phyloP scores from a whole-genome alignment of 225 moss, liverwort and hornwort species.

The Neckera pumila region DNA sequence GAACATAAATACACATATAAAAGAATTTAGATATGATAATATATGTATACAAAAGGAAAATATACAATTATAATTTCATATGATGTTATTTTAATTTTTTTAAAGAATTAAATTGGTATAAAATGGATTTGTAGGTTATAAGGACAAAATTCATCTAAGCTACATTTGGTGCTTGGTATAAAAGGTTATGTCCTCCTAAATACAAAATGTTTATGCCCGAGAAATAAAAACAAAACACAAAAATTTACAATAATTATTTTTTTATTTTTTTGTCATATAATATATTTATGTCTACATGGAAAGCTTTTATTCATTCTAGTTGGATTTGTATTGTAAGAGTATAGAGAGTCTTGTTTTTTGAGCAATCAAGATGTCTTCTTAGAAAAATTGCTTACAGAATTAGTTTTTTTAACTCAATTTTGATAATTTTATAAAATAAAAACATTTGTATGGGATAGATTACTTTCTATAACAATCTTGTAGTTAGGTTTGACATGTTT shows the following conservation, averaged over 20 bases:
- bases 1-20: too few species aligned
- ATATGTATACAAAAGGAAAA: too few species aligned
- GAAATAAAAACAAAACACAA: too few species aligned
- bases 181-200: too few species aligned
- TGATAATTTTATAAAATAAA: neutral
- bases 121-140: neutral
- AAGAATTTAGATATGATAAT: neutral
- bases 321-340: neutral
- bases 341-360: neutral
- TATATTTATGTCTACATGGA: neutral
- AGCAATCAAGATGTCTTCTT: accelerated
- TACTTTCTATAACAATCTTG: neutral
- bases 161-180: too few species aligned
- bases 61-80: neutral
- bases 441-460: neutral
- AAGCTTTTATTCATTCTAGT: neutral
- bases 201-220: too few species aligned
- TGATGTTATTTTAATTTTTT: neutral
- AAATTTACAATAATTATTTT: too few species aligned
- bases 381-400: neutral
- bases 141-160: too few species aligned
- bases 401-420: neutral
- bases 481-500: accelerated
- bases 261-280: too few species aligned
- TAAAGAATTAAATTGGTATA: neutral